Conservation (phyloP, 345 rosid species). For the Ricinus communis region DNA sequence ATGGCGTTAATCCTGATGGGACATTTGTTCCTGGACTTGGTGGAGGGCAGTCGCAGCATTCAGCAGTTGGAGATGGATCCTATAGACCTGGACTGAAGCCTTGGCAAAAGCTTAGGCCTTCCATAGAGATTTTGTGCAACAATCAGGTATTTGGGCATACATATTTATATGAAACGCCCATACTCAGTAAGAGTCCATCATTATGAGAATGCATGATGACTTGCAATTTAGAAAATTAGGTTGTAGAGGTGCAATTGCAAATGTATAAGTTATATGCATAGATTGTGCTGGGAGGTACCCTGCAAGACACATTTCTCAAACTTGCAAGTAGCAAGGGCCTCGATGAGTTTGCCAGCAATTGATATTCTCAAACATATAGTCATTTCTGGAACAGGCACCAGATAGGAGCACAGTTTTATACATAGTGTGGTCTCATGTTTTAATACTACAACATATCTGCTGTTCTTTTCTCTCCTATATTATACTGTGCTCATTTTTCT, state of each 20-base stretch:
- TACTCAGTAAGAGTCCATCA: not conserved
- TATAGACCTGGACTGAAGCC: slow-evolving; percentile 67
- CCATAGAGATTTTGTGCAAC: slow-evolving; percentile 91
- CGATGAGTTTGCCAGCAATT: not conserved
- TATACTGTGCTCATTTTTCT: not conserved
- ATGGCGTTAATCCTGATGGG: slow-evolving; percentile 54
- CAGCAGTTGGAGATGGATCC: slow-evolving; percentile 64
- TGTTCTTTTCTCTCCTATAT: not conserved
- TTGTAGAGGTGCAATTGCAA: not conserved
- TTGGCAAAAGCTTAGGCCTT: slow-evolving; percentile 78
- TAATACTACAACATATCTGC: not conserved
- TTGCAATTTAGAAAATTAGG: not conserved
- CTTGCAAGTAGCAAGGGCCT: not conserved
- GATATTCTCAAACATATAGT: not conserved
- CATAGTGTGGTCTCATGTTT: not conserved
- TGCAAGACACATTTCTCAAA: not conserved
- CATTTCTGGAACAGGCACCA: not conserved
- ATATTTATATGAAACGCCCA: not conserved
- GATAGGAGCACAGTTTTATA: not conserved
- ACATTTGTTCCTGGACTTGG: slow-evolving; percentile 54
- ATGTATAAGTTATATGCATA: not conserved
- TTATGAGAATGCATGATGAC: not conserved
- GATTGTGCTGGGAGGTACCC: not conserved
- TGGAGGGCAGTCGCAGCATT: slow-evolving; percentile 62
- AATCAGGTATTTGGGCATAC: slow-evolving; percentile 65